A percentile compares a stretch with the other conserved stretches of the same genome.
phyloP scores from a whole-genome alignment of 345 rosid genomes.

The Lepidium sativum region DNA sequence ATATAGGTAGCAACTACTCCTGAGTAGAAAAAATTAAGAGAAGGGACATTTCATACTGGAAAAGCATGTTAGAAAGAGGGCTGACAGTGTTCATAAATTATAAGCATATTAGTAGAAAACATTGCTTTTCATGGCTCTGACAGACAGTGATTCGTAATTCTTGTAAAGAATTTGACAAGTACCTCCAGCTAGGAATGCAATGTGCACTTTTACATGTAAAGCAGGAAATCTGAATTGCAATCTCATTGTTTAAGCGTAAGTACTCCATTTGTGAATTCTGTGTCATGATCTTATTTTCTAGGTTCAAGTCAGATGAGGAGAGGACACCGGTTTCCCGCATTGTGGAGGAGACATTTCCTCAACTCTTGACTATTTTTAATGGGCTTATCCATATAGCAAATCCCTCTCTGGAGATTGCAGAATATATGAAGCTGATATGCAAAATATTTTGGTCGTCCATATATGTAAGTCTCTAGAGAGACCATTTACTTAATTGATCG shows the following conservation, averaged over 20 bases:
- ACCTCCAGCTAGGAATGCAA: neutral
- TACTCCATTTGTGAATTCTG: neutral
- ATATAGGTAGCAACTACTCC: neutral
- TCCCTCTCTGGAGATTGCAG: constrained; percentile 84
- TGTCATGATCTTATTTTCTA: constrained; percentile 23
- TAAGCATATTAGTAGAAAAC: neutral
- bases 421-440: constrained; percentile 87
- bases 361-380: constrained; percentile 65
- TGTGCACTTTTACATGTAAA: constrained; percentile 1
- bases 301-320: constrained; percentile 98
- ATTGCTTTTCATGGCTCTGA: neutral
- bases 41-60: neutral
- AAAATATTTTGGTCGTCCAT: constrained; percentile 98
- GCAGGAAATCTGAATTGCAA: neutral
- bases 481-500: neutral
- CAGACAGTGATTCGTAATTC: neutral
- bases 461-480: constrained; percentile 56
- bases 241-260: constrained; percentile 2
- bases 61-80: neutral
- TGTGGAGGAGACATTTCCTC: constrained; percentile 84
- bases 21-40: neutral
- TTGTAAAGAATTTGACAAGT: neutral
- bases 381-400: constrained; percentile 73
- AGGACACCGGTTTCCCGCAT: constrained; percentile 77
- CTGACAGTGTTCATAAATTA: neutral